A percentile compares a stretch with the other conserved stretches of the same genome.
phyloP scores from a whole-genome alignment of 352 stramenopile species.

The Phytopythium cucurbitacearum region DNA sequence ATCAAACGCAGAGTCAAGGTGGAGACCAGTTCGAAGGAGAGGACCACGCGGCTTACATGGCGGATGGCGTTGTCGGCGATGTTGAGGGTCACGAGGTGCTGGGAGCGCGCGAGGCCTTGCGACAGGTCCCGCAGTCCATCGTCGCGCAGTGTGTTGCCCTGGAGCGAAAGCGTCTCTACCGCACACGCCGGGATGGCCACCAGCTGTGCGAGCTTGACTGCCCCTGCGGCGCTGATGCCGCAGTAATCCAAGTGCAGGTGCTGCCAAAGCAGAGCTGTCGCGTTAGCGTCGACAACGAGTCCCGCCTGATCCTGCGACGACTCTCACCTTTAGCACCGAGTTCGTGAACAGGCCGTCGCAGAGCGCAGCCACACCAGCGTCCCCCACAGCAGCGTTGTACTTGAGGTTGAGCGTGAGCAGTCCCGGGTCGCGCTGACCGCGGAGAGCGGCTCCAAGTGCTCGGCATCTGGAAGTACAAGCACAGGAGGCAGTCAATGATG shows the following conservation, averaged over 20 bases:
- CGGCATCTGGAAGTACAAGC: slow-evolving; percentile 26
- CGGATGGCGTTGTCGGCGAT: slow-evolving; percentile 78
- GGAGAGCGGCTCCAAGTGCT: slow-evolving; percentile 45
- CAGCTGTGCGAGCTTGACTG: slow-evolving; percentile 70
- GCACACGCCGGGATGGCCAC: slow-evolving; percentile 49
- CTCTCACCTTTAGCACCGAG: slow-evolving; percentile 47
- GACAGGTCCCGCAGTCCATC: slow-evolving; percentile 70
- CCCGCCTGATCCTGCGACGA: not conserved
- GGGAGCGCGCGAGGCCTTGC: slow-evolving; percentile 56
- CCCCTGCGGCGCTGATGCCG: slow-evolving; percentile 28
- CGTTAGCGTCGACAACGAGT: not conserved
- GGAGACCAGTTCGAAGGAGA: not conserved
- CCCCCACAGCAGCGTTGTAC: slow-evolving; percentile 60
- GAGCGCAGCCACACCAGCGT: slow-evolving; percentile 46
- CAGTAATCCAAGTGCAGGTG: slow-evolving; percentile 82
- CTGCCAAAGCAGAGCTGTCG: slow-evolving; percentile 9
- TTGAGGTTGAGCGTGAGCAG: slow-evolving; percentile 72
- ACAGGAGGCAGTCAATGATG: not conserved
- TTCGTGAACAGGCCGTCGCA: slow-evolving; percentile 73
- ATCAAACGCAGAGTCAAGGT: not conserved
- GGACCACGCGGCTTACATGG: slow-evolving; percentile 28
- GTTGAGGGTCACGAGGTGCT: slow-evolving; percentile 57
- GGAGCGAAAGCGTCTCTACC: slow-evolving; percentile 54
- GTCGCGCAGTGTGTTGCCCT: slow-evolving; percentile 53
- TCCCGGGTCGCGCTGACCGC: slow-evolving; percentile 44